These are phyloP conservation scores for Talaromyces sp. DNA, from an alignment of 2,329 filamentous ascomycete genomes.

Conservation along the genomic window DNA sequence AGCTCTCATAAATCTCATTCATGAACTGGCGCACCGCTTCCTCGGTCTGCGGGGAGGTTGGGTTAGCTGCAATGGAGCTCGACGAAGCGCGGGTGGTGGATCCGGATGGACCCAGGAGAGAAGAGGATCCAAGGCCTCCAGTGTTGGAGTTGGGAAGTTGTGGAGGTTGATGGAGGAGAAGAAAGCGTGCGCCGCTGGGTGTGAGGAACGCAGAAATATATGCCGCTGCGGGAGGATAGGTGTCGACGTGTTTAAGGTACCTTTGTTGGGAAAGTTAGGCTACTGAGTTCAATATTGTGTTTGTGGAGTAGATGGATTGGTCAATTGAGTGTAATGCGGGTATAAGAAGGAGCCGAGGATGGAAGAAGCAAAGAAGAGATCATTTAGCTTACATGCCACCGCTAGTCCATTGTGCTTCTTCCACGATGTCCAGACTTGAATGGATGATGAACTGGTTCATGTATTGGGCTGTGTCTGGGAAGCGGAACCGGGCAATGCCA, in stretches of 20 bases:
- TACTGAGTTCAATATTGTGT: background rate
- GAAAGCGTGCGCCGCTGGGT: constrained; percentile 87
- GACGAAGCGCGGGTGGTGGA: constrained; percentile 53
- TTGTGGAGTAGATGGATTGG: background rate
- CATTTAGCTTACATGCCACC: constrained; percentile 70
- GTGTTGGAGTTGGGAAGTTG: constrained; percentile 41
- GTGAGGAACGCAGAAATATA: constrained; percentile 96
- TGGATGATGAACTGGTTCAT: constrained; percentile 98
- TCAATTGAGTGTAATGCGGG: background rate
- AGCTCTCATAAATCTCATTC: constrained; percentile 91
- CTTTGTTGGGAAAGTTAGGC: constrained; percentile 46
- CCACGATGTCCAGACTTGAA: constrained; percentile 88
- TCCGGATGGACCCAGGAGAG: constrained; percentile 33
- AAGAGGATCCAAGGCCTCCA: constrained; percentile 30
- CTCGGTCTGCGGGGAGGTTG: constrained; percentile 85
- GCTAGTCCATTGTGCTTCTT: constrained; percentile 92
- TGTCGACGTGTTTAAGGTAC: constrained; percentile 96
- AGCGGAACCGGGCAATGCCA: constrained; percentile 86
- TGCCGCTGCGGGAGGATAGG: constrained; percentile 80
- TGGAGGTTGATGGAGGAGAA: constrained; percentile 84
- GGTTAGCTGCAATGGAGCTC: constrained; percentile 79
- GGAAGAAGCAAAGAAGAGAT: background rate
- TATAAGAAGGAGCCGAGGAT: background rate
- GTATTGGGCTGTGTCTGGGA: constrained; percentile 83
- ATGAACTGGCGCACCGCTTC: constrained; percentile 96